A percentile compares a stretch with the other conserved stretches of the same genome.
Evolutionary conservation across 345 rosid species (phyloP).

Genomic region (Eucalyptus dawsonii): DNA sequence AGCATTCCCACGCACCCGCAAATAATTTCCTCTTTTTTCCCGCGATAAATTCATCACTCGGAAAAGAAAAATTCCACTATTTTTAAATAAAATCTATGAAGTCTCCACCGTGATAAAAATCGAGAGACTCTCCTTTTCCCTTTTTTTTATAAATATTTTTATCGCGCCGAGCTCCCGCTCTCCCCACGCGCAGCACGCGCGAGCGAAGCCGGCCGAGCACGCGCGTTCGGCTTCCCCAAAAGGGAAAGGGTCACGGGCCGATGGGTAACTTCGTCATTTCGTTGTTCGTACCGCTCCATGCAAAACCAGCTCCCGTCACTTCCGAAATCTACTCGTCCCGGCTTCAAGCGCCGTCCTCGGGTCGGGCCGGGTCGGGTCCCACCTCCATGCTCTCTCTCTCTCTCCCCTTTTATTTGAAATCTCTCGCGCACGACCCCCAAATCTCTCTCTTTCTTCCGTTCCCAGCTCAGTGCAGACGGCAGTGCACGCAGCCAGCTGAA

Average conservation of each 20-base stretch:
- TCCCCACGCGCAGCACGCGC: not conserved
- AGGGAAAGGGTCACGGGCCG: not conserved
- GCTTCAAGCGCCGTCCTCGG: not conserved
- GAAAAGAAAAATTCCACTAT: not conserved
- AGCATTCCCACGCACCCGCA: not conserved
- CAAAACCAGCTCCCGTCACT: not conserved
- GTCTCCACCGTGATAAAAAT: not conserved
- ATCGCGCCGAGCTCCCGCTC: not conserved
- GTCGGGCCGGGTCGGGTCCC: not conserved
- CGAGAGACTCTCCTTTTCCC: not conserved
- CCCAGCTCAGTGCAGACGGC: not conserved
- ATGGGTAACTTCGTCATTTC: not conserved
- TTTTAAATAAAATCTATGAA: not conserved
- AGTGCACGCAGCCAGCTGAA: not conserved
- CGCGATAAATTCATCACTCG: not conserved
- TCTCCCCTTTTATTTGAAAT: not conserved
- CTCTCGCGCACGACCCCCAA: not conserved
- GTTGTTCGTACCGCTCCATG: not conserved
- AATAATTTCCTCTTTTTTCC: not conserved
- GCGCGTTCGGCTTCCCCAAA: not conserved
- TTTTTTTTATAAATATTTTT: rapidly evolving
- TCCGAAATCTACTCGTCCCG: not conserved
- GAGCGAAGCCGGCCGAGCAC: not conserved
- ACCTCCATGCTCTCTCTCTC: not conserved
- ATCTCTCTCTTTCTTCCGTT: not conserved